Base-by-base conservation (phyloP, 2,329 filamentous ascomycete species). In the Calonectria naviculata region DNA sequence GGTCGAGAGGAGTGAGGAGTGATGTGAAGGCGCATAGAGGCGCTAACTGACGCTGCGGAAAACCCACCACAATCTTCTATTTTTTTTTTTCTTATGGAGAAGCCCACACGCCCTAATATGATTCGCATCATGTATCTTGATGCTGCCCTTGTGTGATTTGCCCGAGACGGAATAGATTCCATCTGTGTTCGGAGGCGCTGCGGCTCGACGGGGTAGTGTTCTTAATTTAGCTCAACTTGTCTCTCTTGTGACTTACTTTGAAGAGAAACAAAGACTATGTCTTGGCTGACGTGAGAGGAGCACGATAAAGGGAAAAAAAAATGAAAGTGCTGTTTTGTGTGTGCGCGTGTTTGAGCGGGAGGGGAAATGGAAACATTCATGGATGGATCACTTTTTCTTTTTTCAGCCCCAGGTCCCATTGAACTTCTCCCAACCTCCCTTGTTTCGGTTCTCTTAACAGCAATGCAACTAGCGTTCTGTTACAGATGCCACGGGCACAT, bases 31-130 rank as follows among this genome's bases (percentile, higher is more conserved):
- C 26, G 67, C 63, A 63, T 67, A 42, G 54, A 64, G 68, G 67
- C 75, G 61, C 67, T 70, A 74, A 71, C 49, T 68, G 65, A 72
- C 38, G 65, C 46, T 41, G 72, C 66, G 56, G 28, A 42, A 73
- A 70, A 60, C 34, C 68, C 54, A 36, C 26, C 10, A 19, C 15
- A 34, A 38, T 44, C 5, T 28, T 46, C 42, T 46, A 24, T 46
- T 42, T 44, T 44, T n/a, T 36, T 42, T 38, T 61, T 49, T 38
- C 21, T n/a, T 38, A n/a, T 49, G 29, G 21, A 28, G 56, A 24
- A 61, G 64, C 41, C 41, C 17, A 58, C 49, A 52, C 46, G n/a
- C 26, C 62, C 31, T 31, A 47, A 29, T 36, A 47, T 36, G 49
- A 60, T 64, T 41, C 21, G 49, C 41, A 41, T 64, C 34, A 31